Evolutionary conservation across 352 stramenopile species (phyloP), one percentile per base, ranked within the genome.

Genomic region (Phytophthora parvispora): DNA sequence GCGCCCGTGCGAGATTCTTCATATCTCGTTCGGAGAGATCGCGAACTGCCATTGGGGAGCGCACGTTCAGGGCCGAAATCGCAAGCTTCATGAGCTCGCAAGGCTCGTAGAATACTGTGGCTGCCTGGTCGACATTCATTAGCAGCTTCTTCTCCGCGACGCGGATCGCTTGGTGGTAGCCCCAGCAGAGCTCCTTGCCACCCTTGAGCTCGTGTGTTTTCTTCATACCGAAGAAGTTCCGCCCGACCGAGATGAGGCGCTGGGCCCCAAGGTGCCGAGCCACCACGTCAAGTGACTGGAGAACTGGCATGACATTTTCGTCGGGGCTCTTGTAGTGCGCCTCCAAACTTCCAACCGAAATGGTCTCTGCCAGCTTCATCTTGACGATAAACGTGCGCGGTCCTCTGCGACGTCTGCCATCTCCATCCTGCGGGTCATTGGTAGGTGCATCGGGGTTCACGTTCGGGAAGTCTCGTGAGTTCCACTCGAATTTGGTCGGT

Each of bases 181-280:
- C 86, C 79, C 81, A 92, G 32, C 79, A 90, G 2, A 92, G 54
- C 32, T 92, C 84, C 28, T 89, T 88, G 13, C 86, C 86, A 25
- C 83, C 84, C 16, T 82, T 81, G 0, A 94, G 67, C 7, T 74
- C 54, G 49, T 86, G 60, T 1, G 79, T 86, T 25, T 86, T 86
- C 60, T 84, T 86, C 75, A 90, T 84, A 0, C 70, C 77, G 34
- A 92, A 94, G 29, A 94, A 81, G 40, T 94, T 94, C 29, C 83
- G 80, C 0, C 84, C 86, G 10, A 92, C 77, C 5, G 79, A 53
- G 42, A 91, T 86, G 42, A 89, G 67, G 9, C 78, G 78, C 27
- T 89, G 78, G 12, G 78, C 67, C 15, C 81, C 78, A 25, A 89
- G 60, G 50, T 92, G 82, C 1, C 84, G 84, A 13, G 79, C 74